Base-by-base conservation (phyloP, 495 filamentous ascomycete genomes). In the Lepidopterella palustris region DNA sequence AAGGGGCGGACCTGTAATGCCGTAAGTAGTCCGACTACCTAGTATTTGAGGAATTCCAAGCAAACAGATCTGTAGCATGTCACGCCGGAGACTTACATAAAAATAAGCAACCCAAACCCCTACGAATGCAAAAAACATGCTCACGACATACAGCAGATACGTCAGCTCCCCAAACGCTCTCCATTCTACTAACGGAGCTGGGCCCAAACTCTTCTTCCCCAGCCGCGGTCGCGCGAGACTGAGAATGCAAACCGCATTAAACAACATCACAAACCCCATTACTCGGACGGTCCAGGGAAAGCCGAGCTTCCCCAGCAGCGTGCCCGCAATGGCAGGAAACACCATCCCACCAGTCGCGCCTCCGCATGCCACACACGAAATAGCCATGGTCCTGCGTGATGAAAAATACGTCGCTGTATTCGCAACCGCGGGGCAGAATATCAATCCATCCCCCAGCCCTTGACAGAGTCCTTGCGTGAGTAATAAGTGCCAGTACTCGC, bases 231-330 rank as follows among this genome's bases (percentile, higher is more conserved):
- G 75, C 24, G 85, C 78, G 54, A 76, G 78, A 53, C 85, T 69
- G 45, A 86, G 80, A 0, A 79, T 45, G 52, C 84, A 61, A 8
- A 74, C 71, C 25, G 82, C 77, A 2, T 78, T 81, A 0, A 64
- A 80, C 1, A 91, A 62, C 45, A 84, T 81, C 45, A 95, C 82
- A 65, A 92, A 87, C 0, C 83, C 91, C 56, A 95, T 74, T 2
- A 78, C 75, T n/a, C 90, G 78, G 51, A 95, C 79, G 0, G 90
- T 88, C 89, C 89, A 92, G 2, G 78, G 76, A 70, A 92, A 93
- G 28, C 90, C 90, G n/a, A 87, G 74, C 3, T 64, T 71, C 0
- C 84, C 84, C 11, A 92, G 68, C 29, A 96, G 72, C 50, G 83
- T 78, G 63, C 86, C 80, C n/a, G 87, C 85, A 56, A 96, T 84